Evolutionary conservation across 768 basidiomycete species (phyloP).

Genomic region (Mycena crocata): DNA sequence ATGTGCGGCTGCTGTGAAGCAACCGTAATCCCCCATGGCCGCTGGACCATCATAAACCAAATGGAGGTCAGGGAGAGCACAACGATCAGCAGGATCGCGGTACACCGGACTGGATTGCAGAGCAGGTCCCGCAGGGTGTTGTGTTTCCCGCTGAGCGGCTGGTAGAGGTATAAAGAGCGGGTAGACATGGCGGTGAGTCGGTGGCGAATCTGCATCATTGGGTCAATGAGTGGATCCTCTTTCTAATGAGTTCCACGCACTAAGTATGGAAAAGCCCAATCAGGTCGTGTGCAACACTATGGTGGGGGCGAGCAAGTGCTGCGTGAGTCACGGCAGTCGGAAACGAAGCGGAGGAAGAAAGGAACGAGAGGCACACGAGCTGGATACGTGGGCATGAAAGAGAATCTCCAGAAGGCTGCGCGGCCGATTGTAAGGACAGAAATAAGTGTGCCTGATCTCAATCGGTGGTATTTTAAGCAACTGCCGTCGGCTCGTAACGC

Average conservation of each 20-base stretch:
- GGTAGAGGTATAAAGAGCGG: slow-evolving; percentile 16
- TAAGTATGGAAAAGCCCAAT: neutral
- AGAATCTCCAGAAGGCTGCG: slow-evolving; percentile 8
- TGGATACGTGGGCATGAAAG: neutral
- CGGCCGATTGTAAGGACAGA: slow-evolving; percentile 12
- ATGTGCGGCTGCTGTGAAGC: slow-evolving; percentile 3
- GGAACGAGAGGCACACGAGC: neutral
- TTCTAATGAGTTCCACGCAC: neutral
- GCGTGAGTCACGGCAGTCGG: neutral
- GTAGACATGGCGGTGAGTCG: neutral
- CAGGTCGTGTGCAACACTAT: slow-evolving; percentile 13
- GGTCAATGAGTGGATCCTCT: neutral
- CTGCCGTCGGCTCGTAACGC: neutral
- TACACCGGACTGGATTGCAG: slow-evolving; percentile 24
- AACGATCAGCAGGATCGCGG: slow-evolving; percentile 26
- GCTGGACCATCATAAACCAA: slow-evolving; percentile 21
- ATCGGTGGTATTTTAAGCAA: neutral
- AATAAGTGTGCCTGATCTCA: neutral
- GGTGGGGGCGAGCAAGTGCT: neutral
- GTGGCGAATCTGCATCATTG: neutral
- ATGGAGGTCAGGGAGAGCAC: slow-evolving; percentile 30
- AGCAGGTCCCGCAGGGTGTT: slow-evolving; percentile 7
- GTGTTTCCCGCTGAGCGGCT: slow-evolving; percentile 3
- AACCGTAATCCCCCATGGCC: slow-evolving; percentile 20
- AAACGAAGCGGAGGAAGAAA: neutral